A percentile compares a stretch with the other conserved stretches of the same genome.
These are phyloP conservation scores for Purshia tridentata DNA, from an alignment of 306 rosid genomes.

Conservation along the genomic window DNA sequence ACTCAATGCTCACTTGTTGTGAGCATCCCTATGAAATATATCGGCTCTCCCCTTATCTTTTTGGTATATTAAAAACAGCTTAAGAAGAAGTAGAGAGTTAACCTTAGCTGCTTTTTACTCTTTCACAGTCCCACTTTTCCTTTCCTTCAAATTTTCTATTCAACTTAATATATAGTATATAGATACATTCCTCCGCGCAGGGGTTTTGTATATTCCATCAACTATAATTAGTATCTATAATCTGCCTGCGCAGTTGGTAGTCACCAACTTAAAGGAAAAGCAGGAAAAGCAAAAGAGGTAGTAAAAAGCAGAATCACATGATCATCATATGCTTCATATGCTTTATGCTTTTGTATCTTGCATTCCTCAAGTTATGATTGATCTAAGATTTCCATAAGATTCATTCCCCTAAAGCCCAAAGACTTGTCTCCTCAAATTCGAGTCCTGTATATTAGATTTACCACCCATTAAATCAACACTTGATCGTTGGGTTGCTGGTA, in stretches of 20 bases:
- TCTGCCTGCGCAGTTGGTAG: not conserved
- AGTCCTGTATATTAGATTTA: no score
- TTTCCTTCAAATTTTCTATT: not conserved
- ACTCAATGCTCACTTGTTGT: no score
- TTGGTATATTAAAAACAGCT: not conserved
- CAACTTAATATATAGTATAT: no score
- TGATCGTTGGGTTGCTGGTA: no score
- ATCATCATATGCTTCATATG: not conserved
- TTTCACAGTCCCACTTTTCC: not conserved
- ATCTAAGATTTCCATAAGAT: not conserved
- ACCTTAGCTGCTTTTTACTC: not conserved
- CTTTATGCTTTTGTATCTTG: constrained; percentile 1
- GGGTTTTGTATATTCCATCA: not conserved
- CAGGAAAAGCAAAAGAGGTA: not conserved
- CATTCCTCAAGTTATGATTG: not conserved
- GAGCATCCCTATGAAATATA: no score
- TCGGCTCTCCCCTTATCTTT: not conserved
- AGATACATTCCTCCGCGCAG: not conserved
- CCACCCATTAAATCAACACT: no score
- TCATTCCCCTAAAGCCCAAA: not conserved
- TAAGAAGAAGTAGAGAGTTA: not conserved
- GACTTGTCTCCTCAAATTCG: not conserved
- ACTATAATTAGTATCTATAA: not conserved
- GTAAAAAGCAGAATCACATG: not conserved
- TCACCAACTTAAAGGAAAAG: constrained; percentile 10